Conservation (phyloP, 2,329 filamentous ascomycete species). For the Colletotrichum abscissum region DNA sequence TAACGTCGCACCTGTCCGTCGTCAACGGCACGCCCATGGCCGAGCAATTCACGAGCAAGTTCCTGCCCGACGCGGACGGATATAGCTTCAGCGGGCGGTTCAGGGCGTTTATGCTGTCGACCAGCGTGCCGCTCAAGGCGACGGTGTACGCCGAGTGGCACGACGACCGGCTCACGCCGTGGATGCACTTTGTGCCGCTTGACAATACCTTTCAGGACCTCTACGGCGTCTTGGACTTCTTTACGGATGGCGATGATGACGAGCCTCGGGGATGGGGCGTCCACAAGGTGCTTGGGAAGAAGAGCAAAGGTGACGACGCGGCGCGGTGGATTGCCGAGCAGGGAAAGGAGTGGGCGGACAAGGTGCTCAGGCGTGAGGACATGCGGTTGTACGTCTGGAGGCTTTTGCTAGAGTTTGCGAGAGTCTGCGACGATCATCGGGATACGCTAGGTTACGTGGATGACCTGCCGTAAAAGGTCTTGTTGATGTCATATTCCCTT, state of each 20-base stretch:
- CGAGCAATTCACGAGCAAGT: conserved; percentile 69
- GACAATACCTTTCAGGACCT: conserved; percentile 76
- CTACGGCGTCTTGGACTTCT: conserved; percentile 74
- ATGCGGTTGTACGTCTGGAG: conserved; percentile 75
- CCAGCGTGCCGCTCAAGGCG: conserved; percentile 75
- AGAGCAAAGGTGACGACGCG: conserved; percentile 58
- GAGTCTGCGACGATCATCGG: conserved; percentile 59
- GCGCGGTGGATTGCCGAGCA: conserved; percentile 69
- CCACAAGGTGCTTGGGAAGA: conserved; percentile 25
- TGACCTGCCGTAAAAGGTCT: conserved; percentile 47
- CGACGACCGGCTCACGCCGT: conserved; percentile 74
- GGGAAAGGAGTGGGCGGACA: conserved; percentile 71
- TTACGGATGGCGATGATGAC: conserved; percentile 60
- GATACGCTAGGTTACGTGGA: conserved; percentile 56
- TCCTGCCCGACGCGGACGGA: conserved; percentile 78
- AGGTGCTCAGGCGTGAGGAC: conserved; percentile 71
- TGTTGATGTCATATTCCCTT: not conserved
- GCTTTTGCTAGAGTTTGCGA: conserved; percentile 68
- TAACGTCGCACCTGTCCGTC: conserved; percentile 48
- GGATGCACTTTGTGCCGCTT: conserved; percentile 79
- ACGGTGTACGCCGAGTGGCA: conserved; percentile 83
- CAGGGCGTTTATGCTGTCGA: conserved; percentile 71
- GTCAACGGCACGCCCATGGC: conserved; percentile 53
- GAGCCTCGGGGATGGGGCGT: conserved; percentile 21
- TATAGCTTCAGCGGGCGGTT: conserved; percentile 70